Percentiles rank a stretch among this genome's conserved stretches.
Conservation (phyloP, 2,329 filamentous ascomycete genomes). For the Pseudopithomyces chartarum region DNA sequence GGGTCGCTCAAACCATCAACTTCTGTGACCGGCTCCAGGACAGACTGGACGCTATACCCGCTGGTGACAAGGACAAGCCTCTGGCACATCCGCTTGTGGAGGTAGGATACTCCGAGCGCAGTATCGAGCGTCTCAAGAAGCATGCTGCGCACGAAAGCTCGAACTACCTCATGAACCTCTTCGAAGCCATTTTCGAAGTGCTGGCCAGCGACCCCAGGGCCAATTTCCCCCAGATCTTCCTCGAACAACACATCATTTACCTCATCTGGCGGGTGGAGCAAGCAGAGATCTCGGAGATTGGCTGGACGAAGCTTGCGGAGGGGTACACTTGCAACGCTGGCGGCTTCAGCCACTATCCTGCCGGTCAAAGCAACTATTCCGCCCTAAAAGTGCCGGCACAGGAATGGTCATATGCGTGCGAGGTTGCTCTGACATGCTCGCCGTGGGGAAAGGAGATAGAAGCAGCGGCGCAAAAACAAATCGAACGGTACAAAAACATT, state of each 20-base stretch:
- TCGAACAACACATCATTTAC: slow-evolving; percentile 4
- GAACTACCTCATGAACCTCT: neutral
- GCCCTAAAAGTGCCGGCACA: neutral
- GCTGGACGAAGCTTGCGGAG: neutral
- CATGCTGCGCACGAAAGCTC: neutral
- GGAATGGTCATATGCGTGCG: neutral
- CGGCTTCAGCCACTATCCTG: neutral
- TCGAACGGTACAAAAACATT: too few relatives aligned
- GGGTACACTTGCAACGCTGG: neutral
- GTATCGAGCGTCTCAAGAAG: neutral
- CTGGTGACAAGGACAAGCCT: neutral
- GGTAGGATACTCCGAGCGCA: neutral
- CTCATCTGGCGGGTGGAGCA: neutral
- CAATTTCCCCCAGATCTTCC: neutral
- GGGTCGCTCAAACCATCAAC: neutral
- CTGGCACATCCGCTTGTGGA: neutral
- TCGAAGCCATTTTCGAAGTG: neutral
- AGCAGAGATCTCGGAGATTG: slow-evolving; percentile 1
- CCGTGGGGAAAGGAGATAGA: neutral
- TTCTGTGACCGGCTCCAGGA: neutral
- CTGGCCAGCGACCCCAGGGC: neutral
- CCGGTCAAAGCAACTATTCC: neutral
- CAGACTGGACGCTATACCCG: neutral
- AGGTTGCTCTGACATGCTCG: neutral
- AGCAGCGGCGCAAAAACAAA: too few relatives aligned